Conservation (phyloP, 495 filamentous ascomycete genomes). For the Aspergillus egyptiacus region DNA sequence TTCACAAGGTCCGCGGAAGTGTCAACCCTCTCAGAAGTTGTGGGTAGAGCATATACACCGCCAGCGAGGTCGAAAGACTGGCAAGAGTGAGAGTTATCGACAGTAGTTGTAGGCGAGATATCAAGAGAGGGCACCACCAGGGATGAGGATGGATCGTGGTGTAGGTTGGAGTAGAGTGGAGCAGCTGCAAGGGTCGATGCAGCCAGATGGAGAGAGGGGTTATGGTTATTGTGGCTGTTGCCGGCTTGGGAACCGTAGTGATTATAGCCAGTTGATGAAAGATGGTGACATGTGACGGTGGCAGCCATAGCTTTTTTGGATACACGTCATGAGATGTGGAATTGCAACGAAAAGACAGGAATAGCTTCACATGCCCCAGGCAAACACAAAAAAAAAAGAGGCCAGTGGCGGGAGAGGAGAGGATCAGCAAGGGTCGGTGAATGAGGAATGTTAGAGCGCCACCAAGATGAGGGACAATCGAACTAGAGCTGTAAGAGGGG, state of each 20-base stretch:
- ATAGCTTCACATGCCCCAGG: constrained; percentile 14
- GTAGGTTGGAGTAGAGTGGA: constrained; percentile 10
- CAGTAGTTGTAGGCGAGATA: constrained; percentile 2
- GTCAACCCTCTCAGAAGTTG: background rate
- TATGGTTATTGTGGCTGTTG: constrained; percentile 12
- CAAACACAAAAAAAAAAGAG: too few species aligned
- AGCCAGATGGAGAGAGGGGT: constrained; percentile 9
- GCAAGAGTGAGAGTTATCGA: background rate
- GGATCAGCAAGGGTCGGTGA: constrained; percentile 13
- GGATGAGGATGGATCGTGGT: constrained; percentile 7
- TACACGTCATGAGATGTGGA: constrained; percentile 9
- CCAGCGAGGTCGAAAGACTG: constrained; percentile 8
- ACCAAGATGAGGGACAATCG: constrained; percentile 4
- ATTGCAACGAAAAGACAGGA: constrained; percentile 4
- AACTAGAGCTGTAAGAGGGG: constrained; percentile 4
- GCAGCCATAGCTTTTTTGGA: constrained; percentile 18
- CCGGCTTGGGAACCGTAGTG: constrained; percentile 1
- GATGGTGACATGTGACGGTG: constrained; percentile 15
- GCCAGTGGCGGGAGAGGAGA: constrained; percentile 12
- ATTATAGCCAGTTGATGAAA: constrained; percentile 11
- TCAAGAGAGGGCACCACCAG: constrained; percentile 6
- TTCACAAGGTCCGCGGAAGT: background rate
- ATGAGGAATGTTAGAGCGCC: constrained; percentile 1
- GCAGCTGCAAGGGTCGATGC: constrained; percentile 11
- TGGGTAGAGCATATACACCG: constrained; percentile 8